Evolutionary conservation across 192 early-diverging fungal genomes (phyloP).

Genomic region (Podila clonocystis): DNA sequence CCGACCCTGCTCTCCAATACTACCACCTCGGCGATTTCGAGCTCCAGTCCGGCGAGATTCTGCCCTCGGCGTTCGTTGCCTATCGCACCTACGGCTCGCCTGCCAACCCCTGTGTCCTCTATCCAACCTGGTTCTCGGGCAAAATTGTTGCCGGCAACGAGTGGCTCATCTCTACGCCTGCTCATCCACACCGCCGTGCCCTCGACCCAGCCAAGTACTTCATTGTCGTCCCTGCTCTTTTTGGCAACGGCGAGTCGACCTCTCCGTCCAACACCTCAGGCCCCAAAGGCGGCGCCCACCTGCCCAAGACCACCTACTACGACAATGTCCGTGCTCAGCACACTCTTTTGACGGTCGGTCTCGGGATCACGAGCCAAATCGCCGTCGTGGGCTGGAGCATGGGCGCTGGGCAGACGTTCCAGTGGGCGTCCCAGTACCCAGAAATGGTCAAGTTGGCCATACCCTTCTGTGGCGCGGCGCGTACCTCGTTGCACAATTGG

Average conservation of each 20-base stretch:
- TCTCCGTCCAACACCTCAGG: conserved; percentile 36
- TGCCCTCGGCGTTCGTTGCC: conserved; percentile 22
- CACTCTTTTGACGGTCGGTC: conserved; percentile 16
- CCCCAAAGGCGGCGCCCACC: conserved; percentile 22
- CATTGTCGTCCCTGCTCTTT: conserved; percentile 29
- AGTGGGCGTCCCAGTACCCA: conserved; percentile 36
- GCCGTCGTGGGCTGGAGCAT: conserved; percentile 30
- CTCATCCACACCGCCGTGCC: conserved; percentile 14
- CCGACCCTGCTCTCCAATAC: conserved; percentile 3
- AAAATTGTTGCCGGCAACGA: conserved; percentile 28
- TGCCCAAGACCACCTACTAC: conserved; percentile 33
- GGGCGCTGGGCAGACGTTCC: conserved; percentile 25
- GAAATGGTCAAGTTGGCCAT: conserved; percentile 23
- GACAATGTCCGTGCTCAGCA: conserved; percentile 28
- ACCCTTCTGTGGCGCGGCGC: conserved; percentile 30
- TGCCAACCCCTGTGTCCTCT: conserved; percentile 23
- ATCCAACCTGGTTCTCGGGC: conserved; percentile 35
- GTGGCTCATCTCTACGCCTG: conserved; percentile 31
- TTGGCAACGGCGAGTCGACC: conserved; percentile 35
- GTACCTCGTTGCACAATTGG: conserved; percentile 28
- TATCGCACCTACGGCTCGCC: conserved; percentile 32
- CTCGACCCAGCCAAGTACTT: conserved; percentile 33
- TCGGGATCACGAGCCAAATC: conserved; percentile 14
- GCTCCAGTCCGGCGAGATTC: conserved; percentile 28
- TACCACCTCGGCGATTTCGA: conserved; percentile 32